These are phyloP conservation scores for Rhynchospora breviuscula DNA, from an alignment of 176 grass and related monocot genomes.

Conservation along the genomic window DNA sequence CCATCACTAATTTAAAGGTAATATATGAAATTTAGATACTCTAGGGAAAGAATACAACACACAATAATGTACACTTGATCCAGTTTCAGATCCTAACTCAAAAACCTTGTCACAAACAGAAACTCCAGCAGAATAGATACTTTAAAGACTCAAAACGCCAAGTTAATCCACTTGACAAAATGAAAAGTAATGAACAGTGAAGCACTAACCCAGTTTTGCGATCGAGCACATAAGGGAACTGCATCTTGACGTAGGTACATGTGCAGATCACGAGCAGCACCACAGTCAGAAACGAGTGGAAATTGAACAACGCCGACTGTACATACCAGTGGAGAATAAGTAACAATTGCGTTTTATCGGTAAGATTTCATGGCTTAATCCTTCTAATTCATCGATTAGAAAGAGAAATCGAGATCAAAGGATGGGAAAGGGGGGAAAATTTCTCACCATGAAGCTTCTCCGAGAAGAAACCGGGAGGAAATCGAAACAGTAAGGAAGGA, in stretches of 20 bases:
- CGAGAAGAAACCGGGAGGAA: conserved; percentile 9
- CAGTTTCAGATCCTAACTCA: background rate
- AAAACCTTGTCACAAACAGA: background rate
- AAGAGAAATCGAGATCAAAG: background rate
- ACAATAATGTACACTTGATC: background rate
- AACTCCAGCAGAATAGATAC: background rate
- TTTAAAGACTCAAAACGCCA: background rate
- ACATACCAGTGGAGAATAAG: background rate
- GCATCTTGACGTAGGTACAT: conserved; percentile 82
- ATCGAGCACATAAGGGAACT: conserved; percentile 67
- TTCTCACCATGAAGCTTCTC: background rate
- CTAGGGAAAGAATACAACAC: background rate
- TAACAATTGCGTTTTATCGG: background rate
- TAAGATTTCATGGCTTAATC: conserved; percentile 1
- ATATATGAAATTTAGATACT: background rate
- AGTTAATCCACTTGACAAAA: background rate
- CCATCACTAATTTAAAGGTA: background rate
- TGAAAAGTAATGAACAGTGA: background rate
- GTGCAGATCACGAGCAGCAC: conserved; percentile 80
- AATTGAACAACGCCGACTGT: conserved; percentile 88
- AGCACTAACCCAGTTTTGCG: conserved; percentile 51
- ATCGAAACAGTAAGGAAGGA: background rate
- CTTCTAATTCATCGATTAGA: background rate
- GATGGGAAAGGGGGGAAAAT: background rate
- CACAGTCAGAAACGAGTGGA: conserved; percentile 75